Percentiles rank a stretch among this genome's conserved stretches.
These are phyloP conservation scores for Solanum phureja DNA, from an alignment of 257 asterid species.

Conservation along the genomic window DNA sequence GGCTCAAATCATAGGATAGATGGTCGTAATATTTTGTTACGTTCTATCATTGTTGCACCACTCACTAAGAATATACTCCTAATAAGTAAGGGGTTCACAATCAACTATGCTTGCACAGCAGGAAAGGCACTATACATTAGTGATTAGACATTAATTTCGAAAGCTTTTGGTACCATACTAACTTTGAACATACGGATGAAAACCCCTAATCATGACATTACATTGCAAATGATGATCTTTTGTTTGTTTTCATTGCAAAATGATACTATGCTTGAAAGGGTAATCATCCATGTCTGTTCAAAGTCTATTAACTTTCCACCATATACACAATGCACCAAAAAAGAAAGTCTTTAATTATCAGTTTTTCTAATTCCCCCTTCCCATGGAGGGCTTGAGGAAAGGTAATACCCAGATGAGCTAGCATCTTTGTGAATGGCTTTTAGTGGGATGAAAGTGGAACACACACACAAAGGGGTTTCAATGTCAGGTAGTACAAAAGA, in stretches of 20 bases:
- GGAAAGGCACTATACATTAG: neutral
- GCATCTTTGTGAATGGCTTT: neutral
- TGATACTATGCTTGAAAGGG: neutral
- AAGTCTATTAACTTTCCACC: neutral
- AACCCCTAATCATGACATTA: neutral
- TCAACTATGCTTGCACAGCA: neutral
- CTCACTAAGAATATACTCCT: neutral
- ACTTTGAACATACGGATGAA: neutral
- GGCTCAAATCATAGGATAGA: neutral
- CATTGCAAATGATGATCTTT: neutral
- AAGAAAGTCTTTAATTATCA: neutral
- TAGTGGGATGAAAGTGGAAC: constrained; percentile 2
- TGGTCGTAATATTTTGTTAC: neutral
- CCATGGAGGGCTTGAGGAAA: neutral
- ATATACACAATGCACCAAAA: neutral
- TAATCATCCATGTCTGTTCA: neutral
- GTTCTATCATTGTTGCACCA: neutral
- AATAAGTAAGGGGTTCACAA: neutral
- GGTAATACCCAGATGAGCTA: neutral
- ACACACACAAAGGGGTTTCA: neutral
- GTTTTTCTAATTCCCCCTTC: neutral
- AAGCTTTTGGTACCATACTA: neutral
- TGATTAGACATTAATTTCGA: neutral
- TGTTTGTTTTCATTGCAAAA: neutral
- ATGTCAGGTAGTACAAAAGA: neutral